Conservation (phyloP, 371 early-diverging fungal species). For the Lichtheimia ornata region DNA sequence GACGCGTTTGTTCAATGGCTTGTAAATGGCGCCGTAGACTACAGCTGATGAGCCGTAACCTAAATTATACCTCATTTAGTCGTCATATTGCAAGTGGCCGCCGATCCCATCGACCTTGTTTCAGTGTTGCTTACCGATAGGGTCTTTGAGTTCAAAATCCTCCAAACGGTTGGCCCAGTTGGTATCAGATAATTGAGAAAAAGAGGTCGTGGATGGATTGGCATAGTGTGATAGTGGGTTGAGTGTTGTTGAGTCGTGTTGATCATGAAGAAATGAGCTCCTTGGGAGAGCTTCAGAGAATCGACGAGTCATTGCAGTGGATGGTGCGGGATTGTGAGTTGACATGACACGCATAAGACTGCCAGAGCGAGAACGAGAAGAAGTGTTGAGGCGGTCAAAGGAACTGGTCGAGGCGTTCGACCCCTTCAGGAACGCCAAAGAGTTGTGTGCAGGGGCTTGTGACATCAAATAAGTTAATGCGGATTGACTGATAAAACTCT, state of each 20-base stretch:
- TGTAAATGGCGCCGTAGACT: conserved; percentile 81
- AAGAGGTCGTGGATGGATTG: conserved; percentile 12
- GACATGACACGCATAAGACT: conserved; percentile 13
- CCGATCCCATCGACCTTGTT: not conserved
- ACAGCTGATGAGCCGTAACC: conserved; percentile 91
- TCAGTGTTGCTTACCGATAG: conserved; percentile 21
- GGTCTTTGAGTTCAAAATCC: conserved; percentile 46
- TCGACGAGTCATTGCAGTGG: conserved; percentile 1
- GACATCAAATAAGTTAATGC: conserved; percentile 8
- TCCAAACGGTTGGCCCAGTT: conserved; percentile 25
- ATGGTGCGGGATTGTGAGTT: not conserved
- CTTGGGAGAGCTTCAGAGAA: conserved; percentile 5
- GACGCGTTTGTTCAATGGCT: conserved; percentile 70
- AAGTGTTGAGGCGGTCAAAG: conserved; percentile 2
- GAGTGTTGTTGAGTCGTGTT: not conserved
- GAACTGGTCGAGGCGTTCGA: conserved; percentile 14
- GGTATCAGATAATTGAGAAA: conserved; percentile 10
- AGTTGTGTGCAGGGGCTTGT: conserved; percentile 10
- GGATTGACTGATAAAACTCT: not conserved
- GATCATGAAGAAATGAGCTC: not conserved
- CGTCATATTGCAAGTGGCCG: not conserved
- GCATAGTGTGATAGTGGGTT: not conserved
- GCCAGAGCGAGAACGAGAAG: conserved; percentile 12
- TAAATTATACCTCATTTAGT: conserved; percentile 14
- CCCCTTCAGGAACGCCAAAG: conserved; percentile 16